Conservation (phyloP, 345 rosid genomes). For the Ceriops zippeliana region DNA sequence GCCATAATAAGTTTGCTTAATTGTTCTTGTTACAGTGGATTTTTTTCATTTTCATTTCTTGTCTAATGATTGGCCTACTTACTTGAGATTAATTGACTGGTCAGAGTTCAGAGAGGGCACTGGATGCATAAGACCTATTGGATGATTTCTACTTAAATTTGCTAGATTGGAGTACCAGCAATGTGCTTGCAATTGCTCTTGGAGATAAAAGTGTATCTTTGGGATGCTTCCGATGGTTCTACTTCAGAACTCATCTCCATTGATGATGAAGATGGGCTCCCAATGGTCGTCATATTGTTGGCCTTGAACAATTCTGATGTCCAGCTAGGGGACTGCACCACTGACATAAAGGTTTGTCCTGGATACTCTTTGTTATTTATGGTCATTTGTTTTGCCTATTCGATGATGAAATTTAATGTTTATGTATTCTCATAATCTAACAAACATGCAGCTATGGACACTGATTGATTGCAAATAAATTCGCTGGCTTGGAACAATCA, state of each 20-base stretch:
- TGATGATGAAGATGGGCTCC: conserved; percentile 47
- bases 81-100: background rate
- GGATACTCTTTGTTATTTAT: background rate
- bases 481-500: conserved; percentile 54
- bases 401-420: background rate
- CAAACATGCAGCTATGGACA: conserved; percentile 30
- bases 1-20: background rate
- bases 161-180: conserved; percentile 48
- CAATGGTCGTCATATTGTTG: conserved; percentile 45
- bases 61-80: background rate
- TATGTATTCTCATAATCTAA: background rate
- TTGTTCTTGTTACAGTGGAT: background rate
- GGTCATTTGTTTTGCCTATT: background rate
- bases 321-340: conserved; percentile 45
- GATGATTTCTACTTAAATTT: conserved; percentile 45
- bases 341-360: conserved; percentile 30
- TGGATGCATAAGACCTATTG: conserved; percentile 43
- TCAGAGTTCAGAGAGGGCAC: conserved; percentile 40
- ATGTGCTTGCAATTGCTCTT: conserved; percentile 42
- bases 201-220: conserved; percentile 38
- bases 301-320: conserved; percentile 52
- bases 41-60: background rate
- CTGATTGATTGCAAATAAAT: conserved; percentile 35
- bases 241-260: conserved; percentile 50
- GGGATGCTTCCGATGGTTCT: conserved; percentile 48